Base-by-base conservation (phyloP, 257 asterid species). In the Nicotiana otophora region DNA sequence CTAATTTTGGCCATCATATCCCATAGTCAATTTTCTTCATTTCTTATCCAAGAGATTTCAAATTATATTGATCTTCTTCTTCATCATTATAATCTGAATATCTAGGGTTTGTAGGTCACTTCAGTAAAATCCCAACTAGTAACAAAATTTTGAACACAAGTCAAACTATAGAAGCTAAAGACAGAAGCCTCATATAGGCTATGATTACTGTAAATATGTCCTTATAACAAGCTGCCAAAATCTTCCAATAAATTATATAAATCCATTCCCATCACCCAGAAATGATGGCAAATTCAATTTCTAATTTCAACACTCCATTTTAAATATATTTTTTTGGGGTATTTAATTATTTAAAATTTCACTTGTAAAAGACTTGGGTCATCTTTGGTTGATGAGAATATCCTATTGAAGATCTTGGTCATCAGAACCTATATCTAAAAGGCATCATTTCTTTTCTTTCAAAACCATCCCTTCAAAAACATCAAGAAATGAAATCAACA, bases 131-230 rank as follows among this genome's bases (percentile, higher is more conserved):
- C 63, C 53, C 26, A 26, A 74, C 2, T 61, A 8, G 15, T 20
- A 61, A 61, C 80, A 19, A 82, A 15, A 12, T 33, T 17, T 4
- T 11, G 2, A 5, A 3, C 33, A 34, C 31, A 82, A 82, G 82
- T 86, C 85, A 86, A 86, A 84, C 80, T 51, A 20, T 85, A 62
- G 81, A n/a, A 83, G 82, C 86, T 54, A 81, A 36, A 81, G 36
- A 33, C 33, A 30, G 76, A 75, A 55, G 2, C 10, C 51, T 42
- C 51, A 48, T 30, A 67, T 54, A 65, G 57, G 84, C 39, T 42
- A 85, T 84, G 82, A 82, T 86, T 81, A 70, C 89, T 75, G 86
- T 26, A 51, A 51, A 72, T 48, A 72, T 60, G 69, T 80, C 86
- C 84, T 34, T 19, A 69, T 55, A 61, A 72, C 28, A 60, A 81